Base-by-base conservation (phyloP, 176 grass and related monocot species). In the Paspalum notatum region DNA sequence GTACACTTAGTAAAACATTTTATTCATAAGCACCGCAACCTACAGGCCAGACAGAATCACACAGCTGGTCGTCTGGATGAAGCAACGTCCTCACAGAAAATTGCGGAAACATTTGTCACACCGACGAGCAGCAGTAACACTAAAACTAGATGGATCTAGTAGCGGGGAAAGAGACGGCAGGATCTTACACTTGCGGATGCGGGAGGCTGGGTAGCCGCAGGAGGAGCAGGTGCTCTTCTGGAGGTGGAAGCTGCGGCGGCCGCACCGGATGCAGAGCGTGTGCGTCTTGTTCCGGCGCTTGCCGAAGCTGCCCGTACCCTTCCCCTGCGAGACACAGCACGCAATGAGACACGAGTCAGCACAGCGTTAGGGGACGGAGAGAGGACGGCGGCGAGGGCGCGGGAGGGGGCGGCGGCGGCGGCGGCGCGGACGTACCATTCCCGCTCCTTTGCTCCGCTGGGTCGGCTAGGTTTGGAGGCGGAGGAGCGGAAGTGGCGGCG, bases 271-370 rank as follows among this genome's bases (percentile, higher is more conserved):
- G 85, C 94, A 97, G 3, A 97, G 91, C 40, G 94, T 97, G 91
- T 97, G 94, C 48, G 91, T 94, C 89, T 94, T 97, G 85, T 97
- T 97, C 72, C 94, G 90, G 71, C 89, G 82, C 94, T 97, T 97
- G 32, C 94, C 89, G 60, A 97, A 97, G 77, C 91, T 97, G 5
- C 94, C 91, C 16, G 91, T 97, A 12, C 94, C 91, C 83, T 97
- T 97, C 9, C 85, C 85, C 89, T 97, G 69, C 55, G 68, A 8
- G 1, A 3, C 40, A 48, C 56, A 27, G 15, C 1, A 1, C 17
- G 62, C 22, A n/a, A n/a, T 17, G 11, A 9, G 1, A 16, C 0
- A 43, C 1, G 1, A 32, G 3, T 32, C 58, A 0, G 3, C 20
- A 22, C 0, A 14, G 4, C 0, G 76, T 76, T 32, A 32, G 5